Evolutionary conservation across 495 filamentous ascomycete species (phyloP).

Genomic region (Trichoderma erinaceum): DNA sequence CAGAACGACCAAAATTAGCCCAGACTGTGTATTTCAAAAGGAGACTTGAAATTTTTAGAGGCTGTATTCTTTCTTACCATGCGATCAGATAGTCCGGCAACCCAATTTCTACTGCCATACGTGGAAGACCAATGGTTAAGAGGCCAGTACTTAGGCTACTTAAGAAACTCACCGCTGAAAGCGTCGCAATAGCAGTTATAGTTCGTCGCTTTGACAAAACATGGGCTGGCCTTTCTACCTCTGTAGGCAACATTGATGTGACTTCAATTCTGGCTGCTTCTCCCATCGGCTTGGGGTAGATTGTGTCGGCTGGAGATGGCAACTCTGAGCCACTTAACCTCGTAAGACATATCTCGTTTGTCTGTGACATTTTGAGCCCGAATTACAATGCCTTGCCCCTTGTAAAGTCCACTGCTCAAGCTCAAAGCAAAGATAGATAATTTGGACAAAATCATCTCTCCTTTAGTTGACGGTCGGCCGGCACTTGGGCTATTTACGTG

Average conservation of each 20-base stretch:
- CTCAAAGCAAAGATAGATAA: no score
- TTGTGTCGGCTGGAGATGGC: not conserved
- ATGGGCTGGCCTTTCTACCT: not conserved
- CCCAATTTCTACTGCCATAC: not conserved
- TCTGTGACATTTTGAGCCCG: not conserved
- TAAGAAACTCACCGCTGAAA: not conserved
- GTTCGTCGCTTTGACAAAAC: not conserved
- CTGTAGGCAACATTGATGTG: not conserved
- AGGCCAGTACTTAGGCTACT: not conserved
- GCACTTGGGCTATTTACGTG: no score
- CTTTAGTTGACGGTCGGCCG: no score
- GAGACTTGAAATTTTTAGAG: not conserved
- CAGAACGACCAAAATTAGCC: not conserved
- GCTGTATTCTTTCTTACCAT: not conserved
- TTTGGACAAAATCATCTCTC: no score
- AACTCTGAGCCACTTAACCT: not conserved
- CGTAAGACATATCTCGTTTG: not conserved
- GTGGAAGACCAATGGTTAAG: not conserved
- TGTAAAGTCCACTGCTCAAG: no score
- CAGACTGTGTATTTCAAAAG: not conserved
- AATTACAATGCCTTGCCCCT: no score
- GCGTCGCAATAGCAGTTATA: not conserved
- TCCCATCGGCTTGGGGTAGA: not conserved
- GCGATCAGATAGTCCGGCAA: not conserved
- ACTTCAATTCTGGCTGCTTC: not conserved